Evolutionary conservation across 768 basidiomycete genomes (phyloP), one percentile per base, ranked within the genome.

Genomic region (Suillus bovinus): DNA sequence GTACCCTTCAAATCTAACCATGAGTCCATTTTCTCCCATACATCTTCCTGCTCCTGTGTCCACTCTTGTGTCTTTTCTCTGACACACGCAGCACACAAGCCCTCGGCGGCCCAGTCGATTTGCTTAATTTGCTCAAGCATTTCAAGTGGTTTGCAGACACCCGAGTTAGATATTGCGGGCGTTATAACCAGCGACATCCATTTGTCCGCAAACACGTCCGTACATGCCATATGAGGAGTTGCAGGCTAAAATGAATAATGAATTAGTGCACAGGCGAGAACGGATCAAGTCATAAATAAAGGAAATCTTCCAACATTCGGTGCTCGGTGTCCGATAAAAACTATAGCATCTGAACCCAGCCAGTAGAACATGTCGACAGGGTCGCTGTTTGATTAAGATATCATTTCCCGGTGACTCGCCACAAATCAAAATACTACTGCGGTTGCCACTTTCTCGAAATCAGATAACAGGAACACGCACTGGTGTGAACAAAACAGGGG

Each of bases 141-240:
- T 77, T 92, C 89, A 27, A 93, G 78, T 29, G 90, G 91, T 56
- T 82, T 86, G 68, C 84, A 87, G 33, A 90, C 83, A 8, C 88
- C 87, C 61, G 83, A 82, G 60, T 80, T 76, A 20, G 79, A 81
- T 27, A 92, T 78, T 0, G 88, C 88, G 13, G 86, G 87, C 56
- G 84, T 77, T 42, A 89, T 86, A n/a, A 92, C 88, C 42, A 84
- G 76, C 27, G 79, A 63, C 82, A 90, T 88, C 91, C 90, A 92
- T 58, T 75, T 78, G 57, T 87, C 87, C 1, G 90, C 91, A 60
- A 92, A 80, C 0, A 84, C 75, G 69, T 90, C 85, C 4, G 89
- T 91, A 73, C 91, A 92, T 5, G 75, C 75, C 88, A 90, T 90
- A 69, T 91, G 91, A 2, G 78, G 75, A n/a, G 86, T 86, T 7